Conservation (phyloP, 2,329 filamentous ascomycete genomes). For the Aspergillus luchuensis region DNA sequence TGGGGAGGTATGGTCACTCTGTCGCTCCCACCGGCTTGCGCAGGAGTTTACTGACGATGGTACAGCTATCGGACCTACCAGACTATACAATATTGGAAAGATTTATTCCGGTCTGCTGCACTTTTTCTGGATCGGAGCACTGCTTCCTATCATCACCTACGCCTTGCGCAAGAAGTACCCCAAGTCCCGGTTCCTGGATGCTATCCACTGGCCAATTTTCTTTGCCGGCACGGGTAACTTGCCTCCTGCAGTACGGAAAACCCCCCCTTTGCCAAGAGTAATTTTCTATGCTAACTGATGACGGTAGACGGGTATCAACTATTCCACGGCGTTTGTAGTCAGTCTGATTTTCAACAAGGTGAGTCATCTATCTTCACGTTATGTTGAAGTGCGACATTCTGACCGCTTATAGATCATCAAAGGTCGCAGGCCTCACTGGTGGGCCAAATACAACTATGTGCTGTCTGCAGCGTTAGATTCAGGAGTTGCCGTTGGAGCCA, state of each 20-base stretch:
- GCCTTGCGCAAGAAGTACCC: conserved; percentile 60
- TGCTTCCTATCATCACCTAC: conserved; percentile 51
- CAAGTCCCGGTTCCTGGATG: conserved; percentile 41
- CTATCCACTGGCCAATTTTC: conserved; percentile 30
- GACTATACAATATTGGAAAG: conserved; percentile 49
- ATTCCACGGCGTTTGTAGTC: conserved; percentile 26
- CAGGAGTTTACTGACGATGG: background rate
- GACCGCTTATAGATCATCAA: conserved; percentile 15
- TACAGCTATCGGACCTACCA: conserved; percentile 48
- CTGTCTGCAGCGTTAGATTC: conserved; percentile 39
- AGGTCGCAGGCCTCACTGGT: conserved; percentile 21
- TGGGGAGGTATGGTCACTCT: conserved; percentile 41
- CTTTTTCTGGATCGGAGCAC: conserved; percentile 53
- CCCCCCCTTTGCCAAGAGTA: background rate
- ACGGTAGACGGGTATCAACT: conserved; percentile 26
- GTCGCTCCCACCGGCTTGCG: no score
- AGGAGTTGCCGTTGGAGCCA: conserved; percentile 37
- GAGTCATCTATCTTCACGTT: background rate
- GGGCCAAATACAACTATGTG: conserved; percentile 37
- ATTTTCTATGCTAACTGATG: background rate
- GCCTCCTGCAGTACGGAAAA: conserved; percentile 24
- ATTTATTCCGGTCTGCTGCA: conserved; percentile 51
- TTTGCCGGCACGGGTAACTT: conserved; percentile 29
- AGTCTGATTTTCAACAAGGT: conserved; percentile 41
- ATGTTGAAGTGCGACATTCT: background rate